Evolutionary conservation across 345 rosid species (phyloP), one percentile per base, ranked within the genome.

Genomic region (Turritis glabra): DNA sequence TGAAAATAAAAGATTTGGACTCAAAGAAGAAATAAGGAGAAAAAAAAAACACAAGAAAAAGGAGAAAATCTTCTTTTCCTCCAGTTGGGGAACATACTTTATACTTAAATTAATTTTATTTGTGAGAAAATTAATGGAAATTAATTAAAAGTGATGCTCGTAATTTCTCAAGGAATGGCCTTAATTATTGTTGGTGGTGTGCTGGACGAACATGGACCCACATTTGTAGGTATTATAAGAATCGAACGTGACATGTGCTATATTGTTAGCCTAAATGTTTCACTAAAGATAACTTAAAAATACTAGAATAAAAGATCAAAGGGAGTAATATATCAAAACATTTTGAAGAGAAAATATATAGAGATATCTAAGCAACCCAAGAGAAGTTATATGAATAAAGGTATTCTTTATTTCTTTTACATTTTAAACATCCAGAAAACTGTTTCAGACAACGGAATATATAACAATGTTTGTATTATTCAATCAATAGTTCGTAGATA

Each of bases 41-140:
- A 21, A n/a, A 60, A 27, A 15, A 23, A 23, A 23, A n/a, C n/a
- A n/a, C n/a, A n/a, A n/a, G n/a, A n/a, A 3, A 32, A 0, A 8
- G 0, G n/a, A 47, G 21, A 30, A 47, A 25, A 58, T 56, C 55
- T 10, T 2, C 38, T 51, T 75, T 75, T 75, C 68, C 67, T 75
- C 79, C 79, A 17, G 5, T 37, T 21, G 68, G 79, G 79, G 79
- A 75, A 75, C 73, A 75, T 38, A 43, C 67, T 66, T 58, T 58
- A 58, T 38, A 38, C 44, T 27, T 15, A 58, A 58, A 67, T 58
- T 19, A 29, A 40, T 29, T 59, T 63, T 29, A 8, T 47, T n/a
- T 35, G 10, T 8, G 30, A 47, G 60, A 48, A 64, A 37, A 57
- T 19, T 58, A 67, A 40, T 5, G 57, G 37, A 52, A 33, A 46